Conservation (phyloP, 2,329 filamentous ascomycete genomes). For the Sporothrix euskadiensis region DNA sequence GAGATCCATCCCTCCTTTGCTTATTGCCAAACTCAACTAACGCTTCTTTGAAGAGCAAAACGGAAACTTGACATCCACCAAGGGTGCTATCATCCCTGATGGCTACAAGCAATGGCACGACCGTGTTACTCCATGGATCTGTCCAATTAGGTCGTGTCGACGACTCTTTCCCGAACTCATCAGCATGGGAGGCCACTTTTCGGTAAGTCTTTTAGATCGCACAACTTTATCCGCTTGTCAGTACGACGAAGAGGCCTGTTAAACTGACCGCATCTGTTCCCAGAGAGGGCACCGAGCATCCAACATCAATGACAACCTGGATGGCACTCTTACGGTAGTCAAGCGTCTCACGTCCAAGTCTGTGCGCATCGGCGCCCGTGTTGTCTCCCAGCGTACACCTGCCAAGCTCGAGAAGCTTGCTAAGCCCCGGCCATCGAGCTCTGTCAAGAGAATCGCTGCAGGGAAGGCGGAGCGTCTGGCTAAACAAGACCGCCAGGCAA, state of each 20-base stretch:
- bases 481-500: not conserved
- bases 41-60: not conserved
- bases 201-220: not conserved
- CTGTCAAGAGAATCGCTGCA: not conserved
- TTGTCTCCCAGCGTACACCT: constrained; percentile 23
- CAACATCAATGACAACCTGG: constrained; percentile 28
- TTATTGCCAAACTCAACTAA: not conserved
- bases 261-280: not conserved
- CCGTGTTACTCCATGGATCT: constrained; percentile 25
- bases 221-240: not conserved
- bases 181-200: constrained; percentile 27
- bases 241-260: no score
- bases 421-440: not conserved
- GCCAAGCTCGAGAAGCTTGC: not conserved
- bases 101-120: constrained; percentile 14
- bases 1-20: not conserved
- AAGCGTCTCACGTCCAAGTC: not conserved
- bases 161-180: constrained; percentile 13
- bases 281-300: constrained; percentile 20
- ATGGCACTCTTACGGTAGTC: constrained; percentile 26
- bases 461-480: not conserved
- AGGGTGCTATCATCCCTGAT: constrained; percentile 26
- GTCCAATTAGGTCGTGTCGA: constrained; percentile 30
- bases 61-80: not conserved
- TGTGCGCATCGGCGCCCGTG: not conserved